Evolutionary conservation across 768 basidiomycete genomes (phyloP), one percentile per base, ranked within the genome.

Genomic region (Fomitopsis pulvina): DNA sequence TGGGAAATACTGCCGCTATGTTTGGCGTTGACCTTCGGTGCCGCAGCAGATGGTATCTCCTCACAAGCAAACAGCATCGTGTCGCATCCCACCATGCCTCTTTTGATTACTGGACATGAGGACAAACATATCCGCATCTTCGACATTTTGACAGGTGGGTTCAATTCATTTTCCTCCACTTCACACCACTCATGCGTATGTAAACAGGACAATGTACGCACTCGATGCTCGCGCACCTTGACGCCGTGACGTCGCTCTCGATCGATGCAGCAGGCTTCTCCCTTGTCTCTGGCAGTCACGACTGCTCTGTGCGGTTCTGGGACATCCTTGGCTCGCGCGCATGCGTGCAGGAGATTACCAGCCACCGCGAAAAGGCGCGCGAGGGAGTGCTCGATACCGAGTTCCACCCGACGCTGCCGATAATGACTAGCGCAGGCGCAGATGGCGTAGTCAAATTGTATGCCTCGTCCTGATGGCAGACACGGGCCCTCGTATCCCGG

Each of bases 281-380:
- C 4, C 78, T 99, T 44, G 86, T 92, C 4, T 92, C 94, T 1
- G 88, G 85, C 34, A 87, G 89, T 49, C 92, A 95, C 64, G 96
- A 98, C 63, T 93, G 93, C 63, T 94, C 92, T 14, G 72, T 92
- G 30, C 87, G 94, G 22, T 86, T 96, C 69, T 99, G 96, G 96
- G 91, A 95, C 64, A 68, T 97, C 43, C 78, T 90, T 29, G 84
- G 84, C 52, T 76, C 83, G 48, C 78, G 80, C 32, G 78, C 83
- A 40, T 95, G 92, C 64, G 69, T 92, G 12, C 94, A 98, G 60
- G 96, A 98, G 66, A 78, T 89, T 52, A 85, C 88, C 27, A 80
- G 79, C 30, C 96, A 98, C 69, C 80, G 95, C 41, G 81, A 85
- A 71, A 95, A 94, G 68, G 86, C 83, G 37, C 78, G 81, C 46